A percentile compares a stretch with the other conserved stretches of the same genome.
Conservation (phyloP, 441 rosid genomes). For the Mallotus japonicus region DNA sequence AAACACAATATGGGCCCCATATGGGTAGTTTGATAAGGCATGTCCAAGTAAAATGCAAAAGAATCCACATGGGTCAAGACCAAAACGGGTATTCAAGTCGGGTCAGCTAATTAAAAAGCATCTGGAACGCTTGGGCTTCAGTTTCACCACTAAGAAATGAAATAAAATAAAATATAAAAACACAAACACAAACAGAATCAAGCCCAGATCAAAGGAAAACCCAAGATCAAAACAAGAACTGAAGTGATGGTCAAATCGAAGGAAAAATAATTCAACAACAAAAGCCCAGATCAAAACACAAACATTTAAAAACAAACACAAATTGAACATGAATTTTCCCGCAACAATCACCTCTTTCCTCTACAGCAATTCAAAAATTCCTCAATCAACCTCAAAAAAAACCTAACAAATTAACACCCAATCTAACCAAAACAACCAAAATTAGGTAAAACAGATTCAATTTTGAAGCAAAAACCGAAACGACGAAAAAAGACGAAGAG, state of each 20-base stretch:
- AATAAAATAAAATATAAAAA: background rate
- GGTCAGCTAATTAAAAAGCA: background rate
- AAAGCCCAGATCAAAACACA: background rate
- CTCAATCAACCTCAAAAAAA: no score
- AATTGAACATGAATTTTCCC: no score
- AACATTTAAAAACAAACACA: no score
- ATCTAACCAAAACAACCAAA: background rate
- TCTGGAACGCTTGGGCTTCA: constrained; percentile 30
- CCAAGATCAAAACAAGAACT: background rate
- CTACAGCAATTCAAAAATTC: no score
- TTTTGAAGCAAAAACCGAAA: background rate
- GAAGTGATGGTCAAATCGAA: background rate
- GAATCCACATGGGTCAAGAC: constrained; percentile 13
- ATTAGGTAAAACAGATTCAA: background rate
- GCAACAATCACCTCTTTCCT: no score
- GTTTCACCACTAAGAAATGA: background rate
- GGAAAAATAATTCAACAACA: constrained; percentile 3
- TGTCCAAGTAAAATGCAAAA: background rate
- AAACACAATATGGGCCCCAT: constrained; percentile 6
- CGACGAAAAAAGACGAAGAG: background rate
- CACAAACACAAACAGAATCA: background rate
- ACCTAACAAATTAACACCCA: background rate
- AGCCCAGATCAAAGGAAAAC: constrained; percentile 26
- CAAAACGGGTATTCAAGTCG: constrained; percentile 3
- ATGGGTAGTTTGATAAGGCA: background rate